Evolutionary conservation across 2,329 filamentous ascomycete genomes (phyloP).

Genomic region (Aspergillus sp.): DNA sequence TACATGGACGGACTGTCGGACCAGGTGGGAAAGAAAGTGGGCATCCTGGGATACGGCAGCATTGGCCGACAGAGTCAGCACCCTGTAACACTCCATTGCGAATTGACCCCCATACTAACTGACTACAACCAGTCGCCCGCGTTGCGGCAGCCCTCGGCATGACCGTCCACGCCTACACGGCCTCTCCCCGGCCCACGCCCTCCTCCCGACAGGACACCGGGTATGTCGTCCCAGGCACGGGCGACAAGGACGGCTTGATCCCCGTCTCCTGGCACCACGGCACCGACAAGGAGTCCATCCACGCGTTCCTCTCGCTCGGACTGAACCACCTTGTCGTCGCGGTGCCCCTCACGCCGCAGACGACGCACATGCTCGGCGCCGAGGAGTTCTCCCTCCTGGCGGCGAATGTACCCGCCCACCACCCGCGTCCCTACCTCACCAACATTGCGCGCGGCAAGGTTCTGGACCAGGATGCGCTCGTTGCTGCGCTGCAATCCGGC

Average conservation of each 20-base stretch:
- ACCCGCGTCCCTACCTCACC: slow-evolving; percentile 57
- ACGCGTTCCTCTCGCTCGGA: slow-evolving; percentile 53
- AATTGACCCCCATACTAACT: slow-evolving; percentile 6
- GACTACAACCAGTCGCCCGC: slow-evolving; percentile 47
- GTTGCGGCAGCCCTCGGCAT: slow-evolving; percentile 66
- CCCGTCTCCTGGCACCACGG: slow-evolving; percentile 59
- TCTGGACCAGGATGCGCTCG: slow-evolving; percentile 60
- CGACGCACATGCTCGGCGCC: slow-evolving; percentile 53
- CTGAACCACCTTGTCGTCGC: slow-evolving; percentile 57
- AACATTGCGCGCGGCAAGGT: slow-evolving; percentile 70
- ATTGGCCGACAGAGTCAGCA: slow-evolving; percentile 58
- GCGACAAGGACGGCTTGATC: slow-evolving; percentile 55
- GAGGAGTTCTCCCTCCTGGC: slow-evolving; percentile 57
- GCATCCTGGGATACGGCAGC: slow-evolving; percentile 61
- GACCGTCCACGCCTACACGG: slow-evolving; percentile 72
- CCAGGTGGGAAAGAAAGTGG: slow-evolving; percentile 57
- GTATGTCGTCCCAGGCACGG: slow-evolving; percentile 67
- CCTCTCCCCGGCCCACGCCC: slow-evolving; percentile 64
- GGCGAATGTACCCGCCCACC: slow-evolving; percentile 18
- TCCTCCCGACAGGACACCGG: slow-evolving; percentile 62
- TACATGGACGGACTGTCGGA: slow-evolving; percentile 42
- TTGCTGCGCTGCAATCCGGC: slow-evolving; percentile 56
- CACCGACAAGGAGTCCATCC: slow-evolving; percentile 49
- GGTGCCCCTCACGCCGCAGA: slow-evolving; percentile 56
- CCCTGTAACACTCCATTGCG: background rate